These are phyloP conservation scores for Exophiala phaeomuriformis DNA, from an alignment of 2,329 filamentous ascomycete species.

Conservation along the genomic window DNA sequence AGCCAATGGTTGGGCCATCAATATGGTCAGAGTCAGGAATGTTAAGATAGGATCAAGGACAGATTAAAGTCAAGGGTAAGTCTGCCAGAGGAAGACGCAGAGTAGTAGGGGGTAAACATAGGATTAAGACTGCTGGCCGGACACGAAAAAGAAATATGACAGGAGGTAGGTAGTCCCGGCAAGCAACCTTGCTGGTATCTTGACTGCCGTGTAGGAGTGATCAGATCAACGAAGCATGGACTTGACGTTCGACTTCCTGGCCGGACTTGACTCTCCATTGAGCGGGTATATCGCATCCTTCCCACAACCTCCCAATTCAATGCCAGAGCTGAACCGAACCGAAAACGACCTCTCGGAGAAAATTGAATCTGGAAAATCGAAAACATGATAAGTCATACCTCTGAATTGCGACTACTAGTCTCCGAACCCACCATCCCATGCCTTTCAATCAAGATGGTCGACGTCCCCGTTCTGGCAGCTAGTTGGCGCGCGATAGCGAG, in stretches of 20 bases:
- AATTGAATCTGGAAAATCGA: no score
- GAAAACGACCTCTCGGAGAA: neutral
- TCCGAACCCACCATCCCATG: slow-evolving; percentile 71
- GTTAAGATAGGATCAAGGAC: neutral
- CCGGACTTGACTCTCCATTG: no score
- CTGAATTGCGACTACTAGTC: slow-evolving; percentile 83
- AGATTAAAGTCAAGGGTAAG: neutral
- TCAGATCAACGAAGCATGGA: no score
- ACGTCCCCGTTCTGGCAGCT: slow-evolving; percentile 51
- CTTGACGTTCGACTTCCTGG: no score
- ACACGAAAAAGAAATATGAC: neutral
- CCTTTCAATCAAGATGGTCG: slow-evolving; percentile 73
- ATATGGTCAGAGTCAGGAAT: neutral
- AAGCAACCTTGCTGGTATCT: neutral
- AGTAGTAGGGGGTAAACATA: no score
- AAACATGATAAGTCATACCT: no score
- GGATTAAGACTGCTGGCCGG: neutral
- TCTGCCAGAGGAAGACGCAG: neutral
- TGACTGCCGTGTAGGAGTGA: no score
- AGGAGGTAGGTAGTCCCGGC: neutral
- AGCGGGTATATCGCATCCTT: no score
- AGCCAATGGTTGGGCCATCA: no score
- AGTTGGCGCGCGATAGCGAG: slow-evolving; percentile 70
- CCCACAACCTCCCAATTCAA: no score
- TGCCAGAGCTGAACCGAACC: neutral